These are phyloP conservation scores for Eustoma russellianum DNA, from an alignment of 257 asterid genomes.

Conservation along the genomic window DNA sequence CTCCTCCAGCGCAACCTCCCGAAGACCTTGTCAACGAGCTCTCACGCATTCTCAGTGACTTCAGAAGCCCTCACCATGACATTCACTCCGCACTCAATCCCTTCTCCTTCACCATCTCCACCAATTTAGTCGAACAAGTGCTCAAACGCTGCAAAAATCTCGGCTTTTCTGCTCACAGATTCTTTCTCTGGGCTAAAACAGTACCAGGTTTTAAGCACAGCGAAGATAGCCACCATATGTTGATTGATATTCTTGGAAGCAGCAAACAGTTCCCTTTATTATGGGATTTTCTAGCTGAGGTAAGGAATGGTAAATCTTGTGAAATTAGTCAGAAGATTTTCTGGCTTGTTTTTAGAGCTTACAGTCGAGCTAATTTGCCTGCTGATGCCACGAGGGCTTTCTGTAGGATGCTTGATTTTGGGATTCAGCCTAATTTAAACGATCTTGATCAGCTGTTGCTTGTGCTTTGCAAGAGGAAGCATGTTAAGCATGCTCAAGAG, in stretches of 20 bases:
- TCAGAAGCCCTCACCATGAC: constrained; percentile 74
- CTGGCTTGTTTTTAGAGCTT: constrained; percentile 59
- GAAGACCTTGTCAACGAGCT: constrained; percentile 56
- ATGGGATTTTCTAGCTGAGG: constrained; percentile 74
- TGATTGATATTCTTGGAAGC: constrained; percentile 61
- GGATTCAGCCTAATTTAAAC: constrained; percentile 43
- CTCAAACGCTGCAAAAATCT: constrained; percentile 73
- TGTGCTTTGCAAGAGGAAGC: constrained; percentile 59
- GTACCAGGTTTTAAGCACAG: constrained; percentile 60
- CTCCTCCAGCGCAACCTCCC: constrained; percentile 17
- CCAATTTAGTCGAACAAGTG: constrained; percentile 57
- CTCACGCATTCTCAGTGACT: constrained; percentile 74
- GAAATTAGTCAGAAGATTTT: constrained; percentile 45
- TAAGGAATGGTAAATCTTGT: constrained; percentile 31
- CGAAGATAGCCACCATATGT: constrained; percentile 53
- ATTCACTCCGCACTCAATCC: constrained; percentile 79
- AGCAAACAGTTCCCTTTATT: constrained; percentile 73
- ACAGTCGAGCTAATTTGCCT: constrained; percentile 68
- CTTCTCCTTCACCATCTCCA: constrained; percentile 34
- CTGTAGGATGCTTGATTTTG: constrained; percentile 73
- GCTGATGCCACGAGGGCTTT: constrained; percentile 82
- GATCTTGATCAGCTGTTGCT: constrained; percentile 69
- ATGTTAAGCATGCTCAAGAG: constrained; percentile 56
- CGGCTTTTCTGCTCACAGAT: constrained; percentile 85
- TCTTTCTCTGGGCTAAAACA: constrained; percentile 71